A percentile compares a stretch with the other conserved stretches of the same genome.
phyloP scores from a whole-genome alignment of 2,329 filamentous ascomycete species.

The Westerdykella aurantiaca region DNA sequence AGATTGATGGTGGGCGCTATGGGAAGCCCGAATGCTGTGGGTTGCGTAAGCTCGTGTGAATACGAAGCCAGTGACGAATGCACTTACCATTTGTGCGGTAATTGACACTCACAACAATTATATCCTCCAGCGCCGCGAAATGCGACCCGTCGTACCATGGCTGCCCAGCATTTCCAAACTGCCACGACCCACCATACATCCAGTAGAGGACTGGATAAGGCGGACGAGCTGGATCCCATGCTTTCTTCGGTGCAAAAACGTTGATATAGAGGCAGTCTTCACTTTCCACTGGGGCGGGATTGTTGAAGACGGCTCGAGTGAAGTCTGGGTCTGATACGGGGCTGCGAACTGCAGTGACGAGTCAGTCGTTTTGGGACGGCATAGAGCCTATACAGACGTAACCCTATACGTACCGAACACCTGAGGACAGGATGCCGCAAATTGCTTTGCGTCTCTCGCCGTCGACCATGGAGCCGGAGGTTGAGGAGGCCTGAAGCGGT shows the following conservation, averaged over 20 bases:
- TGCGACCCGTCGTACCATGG: slow-evolving; percentile 3
- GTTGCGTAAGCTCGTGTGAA: no score
- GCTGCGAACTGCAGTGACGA: not conserved
- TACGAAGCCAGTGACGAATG: not conserved
- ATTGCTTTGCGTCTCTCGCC: slow-evolving; percentile 1
- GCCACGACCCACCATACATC: slow-evolving; percentile 4
- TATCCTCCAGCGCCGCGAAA: slow-evolving; percentile 6
- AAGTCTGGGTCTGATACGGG: not conserved
- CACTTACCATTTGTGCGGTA: slow-evolving; percentile 5
- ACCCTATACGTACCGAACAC: not conserved
- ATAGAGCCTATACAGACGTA: not conserved
- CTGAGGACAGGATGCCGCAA: slow-evolving; percentile 1
- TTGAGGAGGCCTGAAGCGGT: slow-evolving; percentile 1
- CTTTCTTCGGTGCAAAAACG: slow-evolving; percentile 17
- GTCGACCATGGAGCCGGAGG: not conserved
- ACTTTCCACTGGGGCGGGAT: slow-evolving; percentile 3
- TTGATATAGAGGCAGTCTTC: slow-evolving; percentile 33
- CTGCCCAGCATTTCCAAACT: slow-evolving; percentile 2
- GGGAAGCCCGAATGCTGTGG: slow-evolving; percentile 4
- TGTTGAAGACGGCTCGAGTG: slow-evolving; percentile 3
- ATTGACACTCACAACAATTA: slow-evolving; percentile 5
- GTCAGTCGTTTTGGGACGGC: not conserved
- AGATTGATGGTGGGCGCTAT: not conserved
- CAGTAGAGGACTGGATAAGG: slow-evolving; percentile 3
- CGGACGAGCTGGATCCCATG: not conserved